These are phyloP conservation scores for Colletotrichum tropicicola DNA, from an alignment of 2,329 filamentous ascomycete species.

Conservation along the genomic window DNA sequence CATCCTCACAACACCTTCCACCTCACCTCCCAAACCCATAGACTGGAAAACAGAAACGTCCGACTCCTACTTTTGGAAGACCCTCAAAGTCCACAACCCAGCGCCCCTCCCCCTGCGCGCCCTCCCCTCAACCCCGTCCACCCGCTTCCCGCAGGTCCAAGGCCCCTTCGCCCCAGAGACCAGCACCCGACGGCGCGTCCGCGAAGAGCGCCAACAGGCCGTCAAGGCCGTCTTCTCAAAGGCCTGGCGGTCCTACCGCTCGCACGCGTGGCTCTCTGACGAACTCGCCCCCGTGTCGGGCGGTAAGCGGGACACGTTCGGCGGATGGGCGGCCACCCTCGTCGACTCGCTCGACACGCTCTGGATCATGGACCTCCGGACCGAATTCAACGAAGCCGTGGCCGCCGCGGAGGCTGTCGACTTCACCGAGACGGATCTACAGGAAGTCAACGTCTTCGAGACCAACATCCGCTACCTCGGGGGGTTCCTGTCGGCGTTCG, in stretches of 20 bases:
- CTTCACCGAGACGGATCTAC: constrained; percentile 51
- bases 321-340: constrained; percentile 66
- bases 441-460: constrained; percentile 52
- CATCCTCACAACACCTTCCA: not conserved
- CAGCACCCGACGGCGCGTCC: constrained; percentile 29
- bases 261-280: constrained; percentile 61
- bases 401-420: constrained; percentile 57
- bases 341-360: constrained; percentile 70
- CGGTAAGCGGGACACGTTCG: constrained; percentile 55
- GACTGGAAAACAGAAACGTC: not conserved
- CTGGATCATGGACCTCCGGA: constrained; percentile 67
- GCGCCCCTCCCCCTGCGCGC: constrained; percentile 35
- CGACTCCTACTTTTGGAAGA: constrained; percentile 31
- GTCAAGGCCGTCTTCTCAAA: constrained; percentile 53
- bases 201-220: constrained; percentile 40
- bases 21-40: not conserved
- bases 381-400: constrained; percentile 65
- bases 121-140: constrained; percentile 40
- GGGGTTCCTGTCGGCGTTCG: constrained; percentile 54
- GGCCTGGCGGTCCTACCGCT: constrained; percentile 60
- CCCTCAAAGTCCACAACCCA: constrained; percentile 31
- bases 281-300: constrained; percentile 60
- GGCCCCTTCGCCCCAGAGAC: constrained; percentile 38
- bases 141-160: constrained; percentile 44
- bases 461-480: constrained; percentile 55